phyloP scores from a whole-genome alignment of 164 flowering plant genomes.

The Litsea cubeba region DNA sequence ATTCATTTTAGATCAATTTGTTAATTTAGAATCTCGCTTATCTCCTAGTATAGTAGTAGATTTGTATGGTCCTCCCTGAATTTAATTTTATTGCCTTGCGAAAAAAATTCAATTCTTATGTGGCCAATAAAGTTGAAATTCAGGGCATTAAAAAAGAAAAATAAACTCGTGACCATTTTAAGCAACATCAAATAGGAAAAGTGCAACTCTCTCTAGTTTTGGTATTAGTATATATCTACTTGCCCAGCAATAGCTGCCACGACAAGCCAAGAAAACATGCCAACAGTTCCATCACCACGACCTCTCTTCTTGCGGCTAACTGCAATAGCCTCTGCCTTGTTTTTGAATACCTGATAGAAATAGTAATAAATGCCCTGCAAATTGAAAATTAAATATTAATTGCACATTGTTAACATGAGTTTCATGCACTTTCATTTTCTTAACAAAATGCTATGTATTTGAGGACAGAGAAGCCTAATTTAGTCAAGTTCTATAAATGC shows the following conservation, averaged over 20 bases:
- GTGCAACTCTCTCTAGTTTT: background rate
- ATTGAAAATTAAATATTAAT: background rate
- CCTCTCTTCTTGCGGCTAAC: constrained; percentile 44
- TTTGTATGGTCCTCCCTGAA: background rate
- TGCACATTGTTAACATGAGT: background rate
- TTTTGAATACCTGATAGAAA: constrained; percentile 72
- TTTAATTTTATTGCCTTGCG: background rate
- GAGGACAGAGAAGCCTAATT: background rate
- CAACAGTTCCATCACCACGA: constrained; percentile 66
- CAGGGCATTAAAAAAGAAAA: no score
- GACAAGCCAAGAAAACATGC: constrained; percentile 74
- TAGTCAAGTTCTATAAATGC: background rate
- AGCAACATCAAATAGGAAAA: no score
- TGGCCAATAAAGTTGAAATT: no score
- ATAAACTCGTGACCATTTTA: no score
- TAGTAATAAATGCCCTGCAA: constrained; percentile 75
- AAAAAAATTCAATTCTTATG: background rate
- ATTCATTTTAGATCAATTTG: background rate
- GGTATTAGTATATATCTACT: background rate
- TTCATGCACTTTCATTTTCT: background rate
- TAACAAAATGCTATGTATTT: background rate
- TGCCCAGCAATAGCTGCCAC: constrained; percentile 83
- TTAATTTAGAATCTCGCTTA: no score
- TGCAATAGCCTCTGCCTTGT: constrained; percentile 71
- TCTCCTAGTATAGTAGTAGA: no score